These are phyloP conservation scores for Lizonia empirigonia DNA, from an alignment of 2,329 filamentous ascomycete genomes.

Conservation along the genomic window DNA sequence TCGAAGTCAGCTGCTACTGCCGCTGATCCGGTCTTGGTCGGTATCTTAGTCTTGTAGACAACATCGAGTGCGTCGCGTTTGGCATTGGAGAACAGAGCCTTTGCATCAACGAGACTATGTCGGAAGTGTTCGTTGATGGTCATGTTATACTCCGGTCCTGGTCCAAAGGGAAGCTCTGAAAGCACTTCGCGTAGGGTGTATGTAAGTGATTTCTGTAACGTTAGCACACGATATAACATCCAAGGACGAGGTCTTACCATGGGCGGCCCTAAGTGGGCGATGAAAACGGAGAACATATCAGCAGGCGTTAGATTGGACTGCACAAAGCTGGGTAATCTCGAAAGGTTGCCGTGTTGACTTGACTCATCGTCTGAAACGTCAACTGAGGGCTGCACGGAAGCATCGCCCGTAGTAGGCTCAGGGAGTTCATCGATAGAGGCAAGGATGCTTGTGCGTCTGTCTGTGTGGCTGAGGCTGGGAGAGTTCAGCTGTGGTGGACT, in stretches of 20 bases:
- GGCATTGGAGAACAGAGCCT: constrained; percentile 77
- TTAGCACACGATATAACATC: constrained; percentile 25
- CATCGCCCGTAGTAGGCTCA: constrained; percentile 41
- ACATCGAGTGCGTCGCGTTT: constrained; percentile 76
- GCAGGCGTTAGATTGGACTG: constrained; percentile 61
- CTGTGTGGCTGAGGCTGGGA: constrained; percentile 38
- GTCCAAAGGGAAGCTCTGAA: constrained; percentile 81
- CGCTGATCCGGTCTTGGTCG: constrained; percentile 69
- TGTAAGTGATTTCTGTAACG: constrained; percentile 76
- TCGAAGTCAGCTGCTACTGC: constrained; percentile 91
- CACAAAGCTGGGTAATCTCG: constrained; percentile 33
- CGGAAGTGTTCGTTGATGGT: constrained; percentile 79
- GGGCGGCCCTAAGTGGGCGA: constrained; percentile 83
- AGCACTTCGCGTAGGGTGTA: constrained; percentile 89
- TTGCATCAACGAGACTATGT: constrained; percentile 78
- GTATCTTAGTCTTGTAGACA: constrained; percentile 80
- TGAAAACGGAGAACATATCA: constrained; percentile 92
- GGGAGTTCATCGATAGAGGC: constrained; percentile 52
- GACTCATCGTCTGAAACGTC: constrained; percentile 43
- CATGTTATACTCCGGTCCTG: constrained; percentile 70
- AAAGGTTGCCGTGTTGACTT: constrained; percentile 14
- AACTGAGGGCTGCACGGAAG: constrained; percentile 28
- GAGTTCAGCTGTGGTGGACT: constrained; percentile 37
- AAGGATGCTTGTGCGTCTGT: constrained; percentile 45
- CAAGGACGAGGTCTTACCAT: constrained; percentile 60